Conservation (phyloP, 2,329 filamentous ascomycete species). For the Ophiobolus disseminans region DNA sequence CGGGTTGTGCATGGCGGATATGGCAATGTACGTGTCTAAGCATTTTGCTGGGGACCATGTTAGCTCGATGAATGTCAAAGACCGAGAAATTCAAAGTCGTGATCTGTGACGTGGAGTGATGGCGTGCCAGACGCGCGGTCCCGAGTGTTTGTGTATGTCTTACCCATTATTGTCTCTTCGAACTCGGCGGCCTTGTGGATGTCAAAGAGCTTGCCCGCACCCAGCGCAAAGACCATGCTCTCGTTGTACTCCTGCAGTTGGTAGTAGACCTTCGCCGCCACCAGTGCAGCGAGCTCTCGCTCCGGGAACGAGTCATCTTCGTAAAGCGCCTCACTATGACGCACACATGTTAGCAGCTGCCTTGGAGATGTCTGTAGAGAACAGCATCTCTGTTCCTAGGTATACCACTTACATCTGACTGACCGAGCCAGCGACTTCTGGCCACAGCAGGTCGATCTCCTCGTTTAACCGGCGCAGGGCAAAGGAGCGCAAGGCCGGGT, state of each 20-base stretch:
- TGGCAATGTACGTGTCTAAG: conserved; percentile 94
- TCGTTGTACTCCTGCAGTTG: conserved; percentile 99
- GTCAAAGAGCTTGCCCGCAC: conserved; percentile 93
- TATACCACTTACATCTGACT: conserved; percentile 80
- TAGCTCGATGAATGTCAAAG: conserved; percentile 10
- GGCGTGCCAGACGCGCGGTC: background rate
- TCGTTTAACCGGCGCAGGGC: conserved; percentile 94
- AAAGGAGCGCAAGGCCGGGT: conserved; percentile 92
- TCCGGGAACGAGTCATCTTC: conserved; percentile 96
- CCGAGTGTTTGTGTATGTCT: conserved; percentile 31
- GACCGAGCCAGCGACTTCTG: conserved; percentile 90
- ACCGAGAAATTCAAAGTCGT: background rate
- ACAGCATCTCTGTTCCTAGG: conserved; percentile 2
- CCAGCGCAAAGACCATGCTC: conserved; percentile 97
- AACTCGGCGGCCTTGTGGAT: conserved; percentile 91
- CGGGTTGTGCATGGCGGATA: conserved; percentile 68
- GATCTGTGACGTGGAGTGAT: conserved; percentile 1
- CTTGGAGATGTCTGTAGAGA: background rate
- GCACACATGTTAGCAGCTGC: conserved; percentile 35
- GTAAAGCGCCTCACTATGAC: conserved; percentile 86
- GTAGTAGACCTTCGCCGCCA: conserved; percentile 98
- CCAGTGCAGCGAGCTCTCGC: conserved; percentile 89
- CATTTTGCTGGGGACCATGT: conserved; percentile 72
- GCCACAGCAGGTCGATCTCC: conserved; percentile 97
- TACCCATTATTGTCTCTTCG: conserved; percentile 95